Evolutionary conservation across 2,329 filamentous ascomycete genomes (phyloP).

Genomic region (Scleromitrula shiraiana): DNA sequence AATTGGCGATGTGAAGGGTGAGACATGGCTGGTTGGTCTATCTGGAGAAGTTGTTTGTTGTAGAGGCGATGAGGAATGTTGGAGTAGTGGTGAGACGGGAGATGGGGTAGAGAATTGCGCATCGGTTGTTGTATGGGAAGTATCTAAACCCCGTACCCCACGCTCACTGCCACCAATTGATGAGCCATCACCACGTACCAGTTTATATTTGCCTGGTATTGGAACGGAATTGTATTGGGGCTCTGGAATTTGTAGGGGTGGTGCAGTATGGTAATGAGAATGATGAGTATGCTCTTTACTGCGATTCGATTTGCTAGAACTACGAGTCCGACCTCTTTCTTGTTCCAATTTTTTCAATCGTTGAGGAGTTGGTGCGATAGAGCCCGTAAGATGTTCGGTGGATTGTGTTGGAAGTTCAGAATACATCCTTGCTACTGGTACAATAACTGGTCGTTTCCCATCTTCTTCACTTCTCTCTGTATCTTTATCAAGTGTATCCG

Average conservation of each 20-base stretch:
- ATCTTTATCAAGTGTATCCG: conserved; percentile 17
- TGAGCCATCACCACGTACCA: conserved; percentile 27
- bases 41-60: background rate
- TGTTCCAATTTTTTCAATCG: background rate
- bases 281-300: background rate
- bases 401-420: conserved; percentile 17
- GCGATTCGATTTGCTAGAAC: background rate
- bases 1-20: conserved; percentile 9
- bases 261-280: conserved; percentile 7
- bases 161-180: too few relatives aligned
- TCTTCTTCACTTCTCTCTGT: background rate
- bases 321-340: background rate
- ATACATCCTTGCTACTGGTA: conserved; percentile 21
- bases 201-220: conserved; percentile 26
- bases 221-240: conserved; percentile 27
- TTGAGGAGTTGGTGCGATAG: background rate
- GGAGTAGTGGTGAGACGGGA: background rate
- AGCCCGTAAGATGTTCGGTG: background rate
- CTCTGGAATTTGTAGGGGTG: conserved; percentile 14
- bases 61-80: background rate
- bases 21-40: too few relatives aligned
- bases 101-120: background rate
- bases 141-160: too few relatives aligned
- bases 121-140: too few relatives aligned
- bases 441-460: background rate